Base-by-base conservation (phyloP, 2,329 filamentous ascomycete genomes). In the Cladobotryum protrusum region DNA sequence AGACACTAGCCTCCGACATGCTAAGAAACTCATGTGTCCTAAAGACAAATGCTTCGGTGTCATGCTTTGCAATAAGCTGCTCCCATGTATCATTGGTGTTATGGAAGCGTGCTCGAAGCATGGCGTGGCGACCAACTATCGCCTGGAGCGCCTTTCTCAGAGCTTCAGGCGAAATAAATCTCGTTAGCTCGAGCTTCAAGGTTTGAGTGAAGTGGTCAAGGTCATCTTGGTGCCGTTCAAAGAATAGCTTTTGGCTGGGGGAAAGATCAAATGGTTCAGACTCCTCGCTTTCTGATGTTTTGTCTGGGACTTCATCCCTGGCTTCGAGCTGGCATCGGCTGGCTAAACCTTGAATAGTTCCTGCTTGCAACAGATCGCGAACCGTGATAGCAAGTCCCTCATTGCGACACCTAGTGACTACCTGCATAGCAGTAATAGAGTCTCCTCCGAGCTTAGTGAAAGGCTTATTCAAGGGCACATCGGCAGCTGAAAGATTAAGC, bases 171-270 rank as follows among this genome's bases (percentile, higher is more conserved):
- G 57, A 44, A 0, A 69, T 18, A 0, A 12, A 7, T 3, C 33
- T 13, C 1, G 19, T 58, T 6, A 74, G 43, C 1, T 61, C 61
- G 5, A 76, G 55, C 1, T 68, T 63, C 35, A 72, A 72, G 9
- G 67, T 74, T 50, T 76, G 73, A 48, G 75, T 74, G 60, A 72
- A 73, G 19, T 68, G 68, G 15, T 69, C 45, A 7, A 57, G 59
- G 3, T 65, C 66, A 1, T 37, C 56, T 0, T 5, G 48, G 53
- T 17, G 66, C 54, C 49, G 70, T 39, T 45, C 65, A 49, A 75
- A 72, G 49, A 72, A 73, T 32, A 74, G 58, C 15, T 64, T 59
- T 49, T 76, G 74, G 19, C 75, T 69, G 0, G 74, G 74, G 0
- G 72, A 71, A 1, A 76, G 56, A 0, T 59, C 58, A 47, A 74